These are phyloP conservation scores for Pseudogymnoascus sp. DNA, from an alignment of 2,329 filamentous ascomycete genomes.

Conservation along the genomic window DNA sequence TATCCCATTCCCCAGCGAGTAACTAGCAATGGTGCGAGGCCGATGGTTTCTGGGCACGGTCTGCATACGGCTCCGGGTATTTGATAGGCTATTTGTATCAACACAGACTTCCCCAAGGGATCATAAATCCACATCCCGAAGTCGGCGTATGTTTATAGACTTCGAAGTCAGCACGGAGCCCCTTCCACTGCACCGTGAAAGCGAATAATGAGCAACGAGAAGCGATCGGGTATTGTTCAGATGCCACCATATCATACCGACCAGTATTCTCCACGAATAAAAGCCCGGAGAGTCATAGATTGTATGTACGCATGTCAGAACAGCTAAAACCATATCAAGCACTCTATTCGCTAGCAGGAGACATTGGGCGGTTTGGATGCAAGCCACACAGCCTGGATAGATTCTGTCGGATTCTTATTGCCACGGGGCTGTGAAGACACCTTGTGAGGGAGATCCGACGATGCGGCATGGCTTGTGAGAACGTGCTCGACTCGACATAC, in stretches of 20 bases:
- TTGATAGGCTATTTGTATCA: conserved; percentile 4
- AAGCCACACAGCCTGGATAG: neutral
- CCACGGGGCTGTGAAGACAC: neutral
- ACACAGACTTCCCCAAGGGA: neutral
- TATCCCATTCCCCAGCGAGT: neutral
- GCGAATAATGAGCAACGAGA: neutral
- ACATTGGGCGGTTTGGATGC: neutral
- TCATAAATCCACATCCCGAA: neutral
- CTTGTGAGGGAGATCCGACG: neutral
- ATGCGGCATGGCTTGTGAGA: neutral
- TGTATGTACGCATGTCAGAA: neutral
- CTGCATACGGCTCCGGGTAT: neutral
- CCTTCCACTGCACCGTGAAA: neutral
- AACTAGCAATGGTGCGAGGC: neutral
- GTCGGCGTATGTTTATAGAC: neutral
- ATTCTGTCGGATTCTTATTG: neutral
- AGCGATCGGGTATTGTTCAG: neutral
- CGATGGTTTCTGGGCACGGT: neutral
- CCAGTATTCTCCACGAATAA: conserved; percentile 5
- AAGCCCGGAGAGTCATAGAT: neutral
- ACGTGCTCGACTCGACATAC: neutral
- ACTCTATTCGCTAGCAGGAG: neutral
- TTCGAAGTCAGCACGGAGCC: neutral
- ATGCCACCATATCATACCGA: neutral
- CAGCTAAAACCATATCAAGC: neutral